phyloP scores from a whole-genome alignment of 2,329 filamentous ascomycete species.

The Botrytis hyacinthi region DNA sequence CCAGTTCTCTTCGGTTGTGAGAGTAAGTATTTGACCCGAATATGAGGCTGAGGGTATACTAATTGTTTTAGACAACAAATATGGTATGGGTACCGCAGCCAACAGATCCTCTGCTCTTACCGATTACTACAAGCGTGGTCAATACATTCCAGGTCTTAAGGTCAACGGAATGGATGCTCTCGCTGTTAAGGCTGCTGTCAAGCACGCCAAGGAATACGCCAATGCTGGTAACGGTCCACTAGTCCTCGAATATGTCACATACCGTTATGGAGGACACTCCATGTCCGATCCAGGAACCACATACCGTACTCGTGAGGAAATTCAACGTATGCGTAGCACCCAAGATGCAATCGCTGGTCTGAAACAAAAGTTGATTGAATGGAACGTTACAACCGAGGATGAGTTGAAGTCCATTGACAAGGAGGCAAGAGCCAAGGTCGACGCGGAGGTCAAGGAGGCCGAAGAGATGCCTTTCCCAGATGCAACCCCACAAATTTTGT shows the following conservation, averaged over 20 bases:
- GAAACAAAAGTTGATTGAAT: constrained; percentile 97
- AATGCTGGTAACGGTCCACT: constrained; percentile 82
- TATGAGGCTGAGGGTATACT: not conserved
- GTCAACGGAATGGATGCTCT: constrained; percentile 99
- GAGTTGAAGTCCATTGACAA: constrained; percentile 97
- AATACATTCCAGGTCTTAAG: constrained; percentile 99
- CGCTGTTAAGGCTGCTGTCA: constrained; percentile 92
- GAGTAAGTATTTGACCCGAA: constrained; percentile 61
- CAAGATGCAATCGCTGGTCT: constrained; percentile 97
- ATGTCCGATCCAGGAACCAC: constrained; percentile 99
- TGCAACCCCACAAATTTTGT: constrained; percentile 76
- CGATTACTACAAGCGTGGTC: constrained; percentile 99
- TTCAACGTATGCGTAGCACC: constrained; percentile 98
- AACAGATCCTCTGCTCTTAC: constrained; percentile 91
- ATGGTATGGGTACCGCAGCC: constrained; percentile 98
- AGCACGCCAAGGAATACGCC: constrained; percentile 90
- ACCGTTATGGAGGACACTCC: constrained; percentile 98
- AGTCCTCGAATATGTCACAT: constrained; percentile 98
- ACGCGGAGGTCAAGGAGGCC: constrained; percentile 83
- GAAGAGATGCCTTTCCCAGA: constrained; percentile 86
- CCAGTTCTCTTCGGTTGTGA: constrained; percentile 96
- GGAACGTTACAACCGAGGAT: constrained; percentile 86
- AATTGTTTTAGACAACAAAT: constrained; percentile 83
- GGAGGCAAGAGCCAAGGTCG: constrained; percentile 80
- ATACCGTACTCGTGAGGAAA: constrained; percentile 98